Conservation (phyloP, 139 green algal genomes). For the Parachlorella kessleri region DNA sequence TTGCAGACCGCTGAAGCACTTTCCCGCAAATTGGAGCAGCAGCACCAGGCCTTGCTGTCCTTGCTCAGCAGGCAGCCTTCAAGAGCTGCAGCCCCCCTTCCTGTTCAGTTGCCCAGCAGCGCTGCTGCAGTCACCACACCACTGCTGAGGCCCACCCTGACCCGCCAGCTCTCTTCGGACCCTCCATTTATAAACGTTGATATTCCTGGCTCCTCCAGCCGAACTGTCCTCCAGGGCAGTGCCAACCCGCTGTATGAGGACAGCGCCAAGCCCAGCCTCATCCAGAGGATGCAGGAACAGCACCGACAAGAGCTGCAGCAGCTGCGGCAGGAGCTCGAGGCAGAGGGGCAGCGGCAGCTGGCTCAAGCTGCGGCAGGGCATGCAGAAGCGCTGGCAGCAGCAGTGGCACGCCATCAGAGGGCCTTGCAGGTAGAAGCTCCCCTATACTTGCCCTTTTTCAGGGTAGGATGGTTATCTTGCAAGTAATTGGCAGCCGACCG, state of each 20-base stretch:
- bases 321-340: not conserved
- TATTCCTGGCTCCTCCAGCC: not conserved
- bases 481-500: no score
- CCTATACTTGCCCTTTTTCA: not conserved
- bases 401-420: not conserved
- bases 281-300: not conserved
- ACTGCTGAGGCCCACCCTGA: not conserved
- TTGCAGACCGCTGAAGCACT: not conserved
- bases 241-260: not conserved
- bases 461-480: not conserved
- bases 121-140: not conserved
- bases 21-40: not conserved
- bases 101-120: not conserved
- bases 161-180: no score
- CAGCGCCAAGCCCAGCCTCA: not conserved
- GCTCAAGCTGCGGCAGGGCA: not conserved
- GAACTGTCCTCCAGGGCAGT: not conserved
- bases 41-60: not conserved
- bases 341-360: not conserved
- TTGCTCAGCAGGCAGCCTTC: not conserved
- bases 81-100: not conserved
- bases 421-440: not conserved
- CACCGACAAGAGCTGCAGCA: not conserved
- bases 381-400: not conserved
- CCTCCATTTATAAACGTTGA: not conserved